Evolutionary conservation across 768 basidiomycete species (phyloP).

Genomic region (Termitomyces sp.): DNA sequence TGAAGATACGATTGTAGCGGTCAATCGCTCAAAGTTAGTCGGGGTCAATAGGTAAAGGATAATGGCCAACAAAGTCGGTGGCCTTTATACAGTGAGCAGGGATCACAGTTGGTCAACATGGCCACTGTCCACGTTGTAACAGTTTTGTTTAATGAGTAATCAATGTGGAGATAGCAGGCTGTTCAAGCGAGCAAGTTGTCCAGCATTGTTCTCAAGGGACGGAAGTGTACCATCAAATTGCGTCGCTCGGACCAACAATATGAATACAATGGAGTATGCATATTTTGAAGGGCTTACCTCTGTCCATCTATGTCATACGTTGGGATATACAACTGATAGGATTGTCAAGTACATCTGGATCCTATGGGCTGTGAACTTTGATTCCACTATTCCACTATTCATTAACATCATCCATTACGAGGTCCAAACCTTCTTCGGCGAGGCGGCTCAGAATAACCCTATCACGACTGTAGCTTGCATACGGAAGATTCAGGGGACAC

Average conservation of each 20-base stretch:
- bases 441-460: no score
- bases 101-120: background rate
- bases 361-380: no score
- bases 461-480: no score
- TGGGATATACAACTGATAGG: no score
- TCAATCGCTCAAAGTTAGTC: background rate
- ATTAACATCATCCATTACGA: no score
- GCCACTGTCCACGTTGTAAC: background rate
- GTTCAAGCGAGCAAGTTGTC: background rate
- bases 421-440: no score
- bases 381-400: no score
- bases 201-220: background rate
- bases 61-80: background rate
- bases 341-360: no score
- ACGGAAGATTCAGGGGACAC: no score
- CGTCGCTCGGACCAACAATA: background rate
- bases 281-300: no score
- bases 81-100: background rate
- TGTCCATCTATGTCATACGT: no score
- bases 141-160: no score
- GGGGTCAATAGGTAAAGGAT: background rate
- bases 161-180: background rate
- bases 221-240: background rate
- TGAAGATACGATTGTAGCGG: background rate
- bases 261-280: background rate